These are phyloP conservation scores for Neofusicoccum sp. DNA, from an alignment of 2,329 filamentous ascomycete species.

Conservation along the genomic window DNA sequence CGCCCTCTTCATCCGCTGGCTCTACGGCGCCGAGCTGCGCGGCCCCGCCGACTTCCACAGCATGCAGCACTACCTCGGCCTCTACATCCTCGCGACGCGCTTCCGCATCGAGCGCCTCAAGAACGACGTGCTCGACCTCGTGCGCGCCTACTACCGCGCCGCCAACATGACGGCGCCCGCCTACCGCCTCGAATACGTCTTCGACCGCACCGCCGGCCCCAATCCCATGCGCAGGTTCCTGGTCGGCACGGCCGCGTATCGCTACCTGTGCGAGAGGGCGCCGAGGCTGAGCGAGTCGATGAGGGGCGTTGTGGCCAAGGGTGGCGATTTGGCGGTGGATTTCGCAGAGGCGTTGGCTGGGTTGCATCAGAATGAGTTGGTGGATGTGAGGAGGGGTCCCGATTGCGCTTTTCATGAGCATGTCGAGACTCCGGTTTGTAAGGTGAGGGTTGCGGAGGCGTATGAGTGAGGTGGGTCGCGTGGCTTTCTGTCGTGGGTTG, in stretches of 20 bases:
- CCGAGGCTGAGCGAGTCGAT: conserved; percentile 26
- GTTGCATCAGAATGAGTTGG: conserved; percentile 26
- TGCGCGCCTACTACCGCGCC: conserved; percentile 31
- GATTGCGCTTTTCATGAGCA: conserved; percentile 33
- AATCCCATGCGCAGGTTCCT: conserved; percentile 35
- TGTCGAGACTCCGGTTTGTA: conserved; percentile 20
- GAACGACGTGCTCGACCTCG: conserved; percentile 34
- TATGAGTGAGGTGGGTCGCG: too few species aligned
- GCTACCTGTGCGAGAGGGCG: conserved; percentile 26
- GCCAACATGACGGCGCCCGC: conserved; percentile 34
- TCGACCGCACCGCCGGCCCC: conserved; percentile 26
- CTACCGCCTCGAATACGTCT: conserved; percentile 38
- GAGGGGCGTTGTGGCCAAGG: conserved; percentile 25
- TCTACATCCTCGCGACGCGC: conserved; percentile 31
- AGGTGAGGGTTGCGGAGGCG: background rate
- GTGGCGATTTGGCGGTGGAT: conserved; percentile 28
- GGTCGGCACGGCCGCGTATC: conserved; percentile 31
- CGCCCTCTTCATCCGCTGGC: conserved; percentile 32
- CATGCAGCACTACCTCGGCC: conserved; percentile 32
- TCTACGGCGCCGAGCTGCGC: conserved; percentile 27
- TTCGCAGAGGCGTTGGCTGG: conserved; percentile 29
- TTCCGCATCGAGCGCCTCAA: conserved; percentile 29
- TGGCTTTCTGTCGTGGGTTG: too few species aligned
- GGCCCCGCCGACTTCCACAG: conserved; percentile 36
- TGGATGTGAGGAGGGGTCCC: conserved; percentile 29